phyloP scores from a whole-genome alignment of 495 filamentous ascomycete species.

The Barbatosphaeria neglecta region DNA sequence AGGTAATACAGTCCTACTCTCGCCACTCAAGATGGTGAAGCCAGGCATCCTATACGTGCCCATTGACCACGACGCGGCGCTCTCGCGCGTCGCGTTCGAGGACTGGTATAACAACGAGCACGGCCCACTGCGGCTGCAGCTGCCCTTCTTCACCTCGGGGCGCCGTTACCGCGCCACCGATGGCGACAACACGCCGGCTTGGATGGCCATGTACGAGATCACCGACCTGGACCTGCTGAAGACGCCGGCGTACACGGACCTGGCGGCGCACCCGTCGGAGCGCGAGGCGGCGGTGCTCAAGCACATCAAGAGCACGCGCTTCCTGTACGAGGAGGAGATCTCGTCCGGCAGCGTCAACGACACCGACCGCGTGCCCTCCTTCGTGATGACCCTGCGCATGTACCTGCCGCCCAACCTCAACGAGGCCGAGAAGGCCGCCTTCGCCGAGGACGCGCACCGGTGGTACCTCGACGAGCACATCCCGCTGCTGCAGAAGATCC shows the following conservation, averaged over 20 bases:
- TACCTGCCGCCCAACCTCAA: constrained; percentile 20
- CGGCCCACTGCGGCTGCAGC: constrained; percentile 48
- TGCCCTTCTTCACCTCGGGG: constrained; percentile 48
- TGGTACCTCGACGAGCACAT: constrained; percentile 56
- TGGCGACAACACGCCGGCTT: constrained; percentile 11
- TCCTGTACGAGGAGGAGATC: constrained; percentile 45
- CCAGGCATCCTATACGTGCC: constrained; percentile 52
- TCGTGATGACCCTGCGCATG: constrained; percentile 40
- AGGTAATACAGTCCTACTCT: too few relatives aligned
- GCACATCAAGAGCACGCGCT: constrained; percentile 47
- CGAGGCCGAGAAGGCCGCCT: constrained; percentile 27
- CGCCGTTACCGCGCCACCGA: constrained; percentile 51
- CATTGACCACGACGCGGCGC: constrained; percentile 44
- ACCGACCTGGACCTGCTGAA: constrained; percentile 47
- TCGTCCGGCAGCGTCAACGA: constrained; percentile 7
- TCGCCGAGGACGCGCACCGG: constrained; percentile 32
- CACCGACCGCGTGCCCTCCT: constrained; percentile 33
- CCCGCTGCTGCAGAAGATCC: constrained; percentile 45
- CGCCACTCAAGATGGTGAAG: not conserved
- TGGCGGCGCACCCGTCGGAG: constrained; percentile 36
- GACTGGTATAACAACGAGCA: constrained; percentile 67
- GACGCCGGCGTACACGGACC: constrained; percentile 42
- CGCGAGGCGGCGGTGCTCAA: constrained; percentile 51
- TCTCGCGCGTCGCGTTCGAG: constrained; percentile 46
- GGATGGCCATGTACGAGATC: constrained; percentile 57